Base-by-base conservation (phyloP, 2,329 filamentous ascomycete genomes). In the Lanzia echinophila region DNA sequence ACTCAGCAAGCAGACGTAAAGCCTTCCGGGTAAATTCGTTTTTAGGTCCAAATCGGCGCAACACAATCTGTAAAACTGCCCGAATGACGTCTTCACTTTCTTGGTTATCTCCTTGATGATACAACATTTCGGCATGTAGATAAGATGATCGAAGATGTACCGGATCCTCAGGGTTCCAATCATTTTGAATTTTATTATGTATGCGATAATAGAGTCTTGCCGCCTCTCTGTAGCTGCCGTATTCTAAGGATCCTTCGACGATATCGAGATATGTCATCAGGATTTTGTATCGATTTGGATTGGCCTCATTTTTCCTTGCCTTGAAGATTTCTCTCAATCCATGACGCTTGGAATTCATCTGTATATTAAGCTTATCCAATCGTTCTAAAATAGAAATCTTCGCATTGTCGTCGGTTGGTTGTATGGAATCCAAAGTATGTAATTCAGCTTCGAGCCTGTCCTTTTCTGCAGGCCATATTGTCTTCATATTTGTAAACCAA, bases 61-160 rank as follows among this genome's bases (percentile, higher is more conserved):
- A 11, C 36, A 3, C 32, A 34, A 45, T 31, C 32, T 51, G 49
- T 6, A 31, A 5, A 7, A 38, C 3, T 15, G 28, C 6, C 1
- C 32, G 12, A 43, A 51, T 38, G 8, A 6, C 19, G 19, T 8
- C 15, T 51, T 51, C 49, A n/a, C 34, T 20, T 28, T 38, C 31
- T 19, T 6, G 6, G 28, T 28, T 0, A 6, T 22, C 17, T 2
- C 4, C 0, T 6, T 15, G 6, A 8, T 0, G 2, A 28, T 7
- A 2, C 1, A 13, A 6, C 2, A 31, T 31, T 3, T 5, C 1
- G 6, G 28, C 41, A 13, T 15, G 13, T 6, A 45, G 17, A 2
- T 45, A 51, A 19, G 49, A 45, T 38, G 32, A 28, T 13, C 17
- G 20, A 10, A 36, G 22, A 12, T 31, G 49, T 11, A 45, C 11